Evolutionary conservation across 176 grass and related monocot species (phyloP).

Genomic region (Chrysopogon serrulatus): DNA sequence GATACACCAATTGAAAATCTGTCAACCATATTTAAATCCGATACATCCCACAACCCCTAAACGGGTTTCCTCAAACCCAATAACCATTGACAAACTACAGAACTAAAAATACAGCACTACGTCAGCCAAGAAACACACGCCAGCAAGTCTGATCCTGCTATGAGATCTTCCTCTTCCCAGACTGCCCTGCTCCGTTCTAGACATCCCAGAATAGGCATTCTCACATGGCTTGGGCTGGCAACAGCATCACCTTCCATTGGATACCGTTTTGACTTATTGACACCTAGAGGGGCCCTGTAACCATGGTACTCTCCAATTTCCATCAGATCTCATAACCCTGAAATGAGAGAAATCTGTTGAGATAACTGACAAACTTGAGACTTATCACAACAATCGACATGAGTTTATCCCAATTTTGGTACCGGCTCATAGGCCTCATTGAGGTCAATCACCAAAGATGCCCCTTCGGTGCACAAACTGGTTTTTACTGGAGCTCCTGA

Average conservation of each 20-base stretch:
- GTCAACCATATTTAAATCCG: no score
- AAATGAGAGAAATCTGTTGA: neutral
- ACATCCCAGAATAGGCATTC: constrained; percentile 25
- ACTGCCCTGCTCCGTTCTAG: neutral
- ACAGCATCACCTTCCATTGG: neutral
- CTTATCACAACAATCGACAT: no score
- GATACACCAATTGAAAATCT: no score
- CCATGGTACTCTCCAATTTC: constrained; percentile 28
- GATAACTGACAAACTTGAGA: no score
- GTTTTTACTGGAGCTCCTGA: constrained; percentile 15
- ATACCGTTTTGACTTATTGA: constrained; percentile 5
- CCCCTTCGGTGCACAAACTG: neutral
- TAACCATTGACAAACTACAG: no score
- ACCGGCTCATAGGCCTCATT: no score
- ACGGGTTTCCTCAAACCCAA: no score
- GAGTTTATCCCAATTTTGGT: no score
- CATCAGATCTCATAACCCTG: constrained; percentile 42
- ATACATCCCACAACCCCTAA: no score
- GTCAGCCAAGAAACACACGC: no score
- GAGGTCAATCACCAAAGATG: no score
- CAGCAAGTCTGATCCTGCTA: constrained; percentile 71
- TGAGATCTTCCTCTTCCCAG: constrained; percentile 56
- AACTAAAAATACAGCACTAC: no score
- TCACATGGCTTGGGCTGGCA: constrained; percentile 5
- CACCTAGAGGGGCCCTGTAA: neutral